These are phyloP conservation scores for Pascua sp. DNA, from an alignment of 1,284 basidiomycete species.

Conservation along the genomic window DNA sequence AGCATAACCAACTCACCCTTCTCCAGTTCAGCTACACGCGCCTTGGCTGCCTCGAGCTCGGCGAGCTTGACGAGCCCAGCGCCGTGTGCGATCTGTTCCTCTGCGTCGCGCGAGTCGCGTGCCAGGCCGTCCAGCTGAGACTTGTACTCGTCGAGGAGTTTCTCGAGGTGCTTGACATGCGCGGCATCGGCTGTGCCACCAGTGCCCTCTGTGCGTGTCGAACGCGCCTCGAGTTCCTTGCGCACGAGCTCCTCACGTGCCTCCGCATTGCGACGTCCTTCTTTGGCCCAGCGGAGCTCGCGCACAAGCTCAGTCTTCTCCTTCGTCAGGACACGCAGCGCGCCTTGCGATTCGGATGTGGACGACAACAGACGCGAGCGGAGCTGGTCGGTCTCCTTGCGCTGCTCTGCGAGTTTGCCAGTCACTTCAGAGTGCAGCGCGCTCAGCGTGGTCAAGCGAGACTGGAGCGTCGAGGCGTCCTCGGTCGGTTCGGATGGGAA, in stretches of 20 bases:
- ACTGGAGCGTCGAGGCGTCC: slow-evolving; percentile 28
- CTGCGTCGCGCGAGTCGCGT: slow-evolving; percentile 34
- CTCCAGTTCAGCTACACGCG: slow-evolving; percentile 16
- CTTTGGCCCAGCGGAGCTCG: slow-evolving; percentile 43
- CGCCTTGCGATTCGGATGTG: slow-evolving; percentile 22
- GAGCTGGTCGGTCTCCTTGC: slow-evolving; percentile 29
- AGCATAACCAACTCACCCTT: slow-evolving; percentile 19
- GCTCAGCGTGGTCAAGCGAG: slow-evolving; percentile 36
- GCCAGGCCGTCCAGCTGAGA: slow-evolving; percentile 30
- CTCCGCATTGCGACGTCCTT: slow-evolving; percentile 40
- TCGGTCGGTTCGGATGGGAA: slow-evolving; percentile 26
- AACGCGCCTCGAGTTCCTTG: slow-evolving; percentile 32
- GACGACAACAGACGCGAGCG: slow-evolving; percentile 30
- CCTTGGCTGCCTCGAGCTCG: slow-evolving; percentile 27
- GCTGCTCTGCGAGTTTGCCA: slow-evolving; percentile 29
- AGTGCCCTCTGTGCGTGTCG: neutral
- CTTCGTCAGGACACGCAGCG: neutral
- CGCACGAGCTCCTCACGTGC: slow-evolving; percentile 33
- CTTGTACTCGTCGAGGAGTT: slow-evolving; percentile 33
- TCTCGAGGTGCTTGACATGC: slow-evolving; percentile 29
- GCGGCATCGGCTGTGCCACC: slow-evolving; percentile 3
- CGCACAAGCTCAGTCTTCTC: slow-evolving; percentile 29
- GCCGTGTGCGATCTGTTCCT: slow-evolving; percentile 32
- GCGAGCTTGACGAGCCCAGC: slow-evolving; percentile 36
- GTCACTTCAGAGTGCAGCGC: slow-evolving; percentile 32